phyloP scores from a whole-genome alignment of 768 basidiomycete species.

The Mycena chlorophos region DNA sequence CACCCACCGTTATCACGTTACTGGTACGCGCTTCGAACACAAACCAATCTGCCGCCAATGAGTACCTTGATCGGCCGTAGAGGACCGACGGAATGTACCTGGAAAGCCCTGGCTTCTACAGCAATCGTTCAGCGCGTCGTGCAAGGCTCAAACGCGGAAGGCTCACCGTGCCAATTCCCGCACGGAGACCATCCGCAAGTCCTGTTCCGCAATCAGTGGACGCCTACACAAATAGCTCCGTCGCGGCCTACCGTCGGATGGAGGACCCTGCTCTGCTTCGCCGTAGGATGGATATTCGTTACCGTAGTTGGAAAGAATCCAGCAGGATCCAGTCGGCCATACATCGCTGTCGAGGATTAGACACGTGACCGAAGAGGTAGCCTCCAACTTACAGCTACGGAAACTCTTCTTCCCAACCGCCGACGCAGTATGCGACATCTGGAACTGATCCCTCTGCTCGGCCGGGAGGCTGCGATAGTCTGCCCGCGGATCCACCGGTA shows the following conservation, averaged over 20 bases:
- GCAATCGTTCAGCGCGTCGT: background rate
- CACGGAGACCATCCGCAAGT: constrained; percentile 68
- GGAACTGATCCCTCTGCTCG: constrained; percentile 56
- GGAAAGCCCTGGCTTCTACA: constrained; percentile 72
- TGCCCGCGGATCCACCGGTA: constrained; percentile 58
- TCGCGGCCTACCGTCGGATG: constrained; percentile 57
- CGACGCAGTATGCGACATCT: constrained; percentile 58
- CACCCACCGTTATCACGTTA: constrained; percentile 61
- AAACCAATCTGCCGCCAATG: constrained; percentile 49
- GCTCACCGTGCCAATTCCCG: constrained; percentile 59
- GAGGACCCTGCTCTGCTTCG: constrained; percentile 71
- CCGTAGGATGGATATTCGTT: constrained; percentile 76
- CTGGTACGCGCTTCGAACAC: constrained; percentile 54
- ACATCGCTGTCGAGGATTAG: constrained; percentile 37
- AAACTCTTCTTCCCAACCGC: constrained; percentile 54
- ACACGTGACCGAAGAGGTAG: background rate
- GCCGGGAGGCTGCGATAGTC: constrained; percentile 58
- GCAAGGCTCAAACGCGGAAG: background rate
- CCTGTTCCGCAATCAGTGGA: constrained; percentile 40
- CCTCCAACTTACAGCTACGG: constrained; percentile 41
- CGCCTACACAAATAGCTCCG: background rate
- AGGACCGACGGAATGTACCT: background rate
- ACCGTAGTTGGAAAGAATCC: constrained; percentile 71
- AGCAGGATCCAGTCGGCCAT: constrained; percentile 57
- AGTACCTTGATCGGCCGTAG: background rate